These are phyloP conservation scores for Diaporthe australafricana DNA, from an alignment of 2,329 filamentous ascomycete species.

Conservation along the genomic window DNA sequence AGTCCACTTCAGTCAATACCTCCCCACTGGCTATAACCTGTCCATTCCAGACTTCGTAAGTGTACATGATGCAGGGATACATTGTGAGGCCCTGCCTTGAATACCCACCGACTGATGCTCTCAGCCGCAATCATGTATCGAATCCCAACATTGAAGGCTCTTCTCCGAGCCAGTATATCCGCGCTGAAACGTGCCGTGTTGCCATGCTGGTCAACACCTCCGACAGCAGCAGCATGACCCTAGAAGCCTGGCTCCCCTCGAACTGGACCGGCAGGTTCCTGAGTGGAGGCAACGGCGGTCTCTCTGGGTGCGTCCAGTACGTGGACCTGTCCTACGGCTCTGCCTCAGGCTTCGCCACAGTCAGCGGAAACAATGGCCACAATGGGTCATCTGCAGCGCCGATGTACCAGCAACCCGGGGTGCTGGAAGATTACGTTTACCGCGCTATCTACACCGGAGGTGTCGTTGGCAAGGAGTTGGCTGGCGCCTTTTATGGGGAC, in stretches of 20 bases:
- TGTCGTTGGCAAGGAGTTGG: conserved; percentile 60
- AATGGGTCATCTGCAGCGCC: conserved; percentile 52
- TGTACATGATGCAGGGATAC: neutral
- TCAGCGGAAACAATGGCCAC: conserved; percentile 63
- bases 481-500: conserved; percentile 58
- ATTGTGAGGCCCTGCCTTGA: neutral
- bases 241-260: conserved; percentile 61
- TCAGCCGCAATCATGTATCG: conserved; percentile 7
- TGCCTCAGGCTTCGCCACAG: conserved; percentile 56
- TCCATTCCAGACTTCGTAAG: neutral
- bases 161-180: neutral
- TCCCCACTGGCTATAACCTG: neutral
- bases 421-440: conserved; percentile 50
- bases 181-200: conserved; percentile 42
- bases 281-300: conserved; percentile 60
- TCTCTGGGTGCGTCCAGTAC: conserved; percentile 61
- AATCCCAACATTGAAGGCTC: neutral
- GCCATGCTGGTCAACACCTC: conserved; percentile 44
- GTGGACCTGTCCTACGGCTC: conserved; percentile 59
- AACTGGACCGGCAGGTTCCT: conserved; percentile 58
- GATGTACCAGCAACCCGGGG: conserved; percentile 50
- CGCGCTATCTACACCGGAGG: conserved; percentile 52
- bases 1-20: neutral
- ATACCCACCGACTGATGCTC: neutral
- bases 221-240: conserved; percentile 54